Percentiles rank a stretch among this genome's conserved stretches.
Conservation (phyloP, 768 basidiomycete genomes). For the Lactarius quietus region DNA sequence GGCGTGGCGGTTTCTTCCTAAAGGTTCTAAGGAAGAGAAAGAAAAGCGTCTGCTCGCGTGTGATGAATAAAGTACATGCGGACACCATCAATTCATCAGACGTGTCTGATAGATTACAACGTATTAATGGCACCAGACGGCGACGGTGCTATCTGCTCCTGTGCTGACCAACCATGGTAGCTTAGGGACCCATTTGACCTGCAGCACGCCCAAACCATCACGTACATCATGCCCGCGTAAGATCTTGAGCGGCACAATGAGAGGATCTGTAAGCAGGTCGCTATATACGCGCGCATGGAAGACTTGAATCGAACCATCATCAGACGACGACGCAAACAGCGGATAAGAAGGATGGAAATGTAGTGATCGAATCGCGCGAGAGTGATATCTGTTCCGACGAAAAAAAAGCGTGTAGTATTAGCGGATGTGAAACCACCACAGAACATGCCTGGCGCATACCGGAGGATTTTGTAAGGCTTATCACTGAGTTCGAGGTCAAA, state of each 20-base stretch:
- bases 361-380: slow-evolving; percentile 87
- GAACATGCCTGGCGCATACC: slow-evolving; percentile 46
- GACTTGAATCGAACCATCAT: slow-evolving; percentile 95
- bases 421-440: not conserved
- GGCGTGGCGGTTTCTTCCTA: slow-evolving; percentile 37
- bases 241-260: slow-evolving; percentile 97
- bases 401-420: not conserved
- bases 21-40: not conserved
- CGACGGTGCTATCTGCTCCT: slow-evolving; percentile 86
- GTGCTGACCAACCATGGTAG: slow-evolving; percentile 93
- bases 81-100: not conserved
- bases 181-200: slow-evolving; percentile 82
- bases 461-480: slow-evolving; percentile 94
- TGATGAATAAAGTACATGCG: slow-evolving; percentile 8
- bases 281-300: slow-evolving; percentile 95
- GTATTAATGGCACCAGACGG: slow-evolving; percentile 82
- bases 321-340: slow-evolving; percentile 93
- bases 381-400: slow-evolving; percentile 67
- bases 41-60: not conserved
- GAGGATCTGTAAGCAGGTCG: slow-evolving; percentile 94
- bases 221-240: slow-evolving; percentile 83
- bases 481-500: slow-evolving; percentile 96
- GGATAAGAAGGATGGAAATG: slow-evolving; percentile 95
- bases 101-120: slow-evolving; percentile 10
- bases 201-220: slow-evolving; percentile 88